Conservation (phyloP, 1,284 basidiomycete genomes). For the Trametes polyzona region DNA sequence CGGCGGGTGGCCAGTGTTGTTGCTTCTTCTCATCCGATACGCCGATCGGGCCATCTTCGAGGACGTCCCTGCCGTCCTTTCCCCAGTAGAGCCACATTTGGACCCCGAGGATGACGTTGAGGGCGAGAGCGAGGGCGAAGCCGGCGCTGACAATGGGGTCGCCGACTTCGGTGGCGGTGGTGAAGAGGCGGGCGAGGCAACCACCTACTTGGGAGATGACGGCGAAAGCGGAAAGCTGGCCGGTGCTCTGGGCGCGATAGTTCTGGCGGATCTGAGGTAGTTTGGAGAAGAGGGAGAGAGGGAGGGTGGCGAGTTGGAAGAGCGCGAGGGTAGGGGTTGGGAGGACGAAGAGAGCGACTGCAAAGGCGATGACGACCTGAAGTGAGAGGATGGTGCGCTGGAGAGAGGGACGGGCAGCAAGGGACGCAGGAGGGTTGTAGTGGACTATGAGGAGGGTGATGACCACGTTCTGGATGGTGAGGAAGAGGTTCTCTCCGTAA, state of each 20-base stretch:
- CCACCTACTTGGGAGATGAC: conserved; percentile 84
- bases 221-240: conserved; percentile 89
- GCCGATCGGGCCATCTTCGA: conserved; percentile 24
- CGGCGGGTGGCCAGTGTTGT: conserved; percentile 30
- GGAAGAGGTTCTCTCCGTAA: conserved; percentile 92
- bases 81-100: conserved; percentile 89
- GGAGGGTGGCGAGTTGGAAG: conserved; percentile 80
- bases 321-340: conserved; percentile 59
- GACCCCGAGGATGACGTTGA: conserved; percentile 79
- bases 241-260: conserved; percentile 73
- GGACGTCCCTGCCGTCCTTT: conserved; percentile 48
- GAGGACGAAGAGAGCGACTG: conserved; percentile 52
- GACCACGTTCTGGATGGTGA: conserved; percentile 82
- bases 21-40: conserved; percentile 32
- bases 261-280: conserved; percentile 88
- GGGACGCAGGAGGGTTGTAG: conserved; percentile 41
- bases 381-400: conserved; percentile 39
- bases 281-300: conserved; percentile 85
- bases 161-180: conserved; percentile 84
- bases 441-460: conserved; percentile 83
- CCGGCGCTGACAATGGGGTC: conserved; percentile 80
- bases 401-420: conserved; percentile 18
- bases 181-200: conserved; percentile 88
- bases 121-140: conserved; percentile 76
- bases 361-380: conserved; percentile 44